These are phyloP conservation scores for Auricularia heimuer DNA, from an alignment of 768 basidiomycete genomes.

Conservation along the genomic window DNA sequence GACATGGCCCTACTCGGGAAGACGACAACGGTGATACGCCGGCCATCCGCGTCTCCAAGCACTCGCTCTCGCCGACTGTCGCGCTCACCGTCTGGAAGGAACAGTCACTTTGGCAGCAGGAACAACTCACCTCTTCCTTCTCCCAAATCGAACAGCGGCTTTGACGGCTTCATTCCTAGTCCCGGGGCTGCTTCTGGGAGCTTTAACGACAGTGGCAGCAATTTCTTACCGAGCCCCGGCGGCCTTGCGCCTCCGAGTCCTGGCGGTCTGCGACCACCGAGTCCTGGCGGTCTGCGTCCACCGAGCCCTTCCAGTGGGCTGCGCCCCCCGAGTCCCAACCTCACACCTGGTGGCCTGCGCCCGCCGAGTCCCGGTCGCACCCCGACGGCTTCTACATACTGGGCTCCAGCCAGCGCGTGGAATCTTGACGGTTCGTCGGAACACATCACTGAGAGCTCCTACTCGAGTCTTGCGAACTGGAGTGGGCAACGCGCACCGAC, in stretches of 20 bases:
- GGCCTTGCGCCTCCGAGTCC: background rate
- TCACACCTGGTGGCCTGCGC: background rate
- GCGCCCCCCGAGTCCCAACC: background rate
- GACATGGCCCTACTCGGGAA: background rate
- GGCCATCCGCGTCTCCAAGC: background rate
- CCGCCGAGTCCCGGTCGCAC: background rate
- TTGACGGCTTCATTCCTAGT: background rate
- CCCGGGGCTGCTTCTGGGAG: background rate
- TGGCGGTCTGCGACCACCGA: background rate
- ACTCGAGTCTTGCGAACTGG: background rate
- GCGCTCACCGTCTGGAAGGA: background rate
- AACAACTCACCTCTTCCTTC: conserved; percentile 1
- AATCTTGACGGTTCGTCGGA: background rate
- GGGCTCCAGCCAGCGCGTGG: background rate
- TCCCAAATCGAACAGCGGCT: background rate
- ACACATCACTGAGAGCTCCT: background rate
- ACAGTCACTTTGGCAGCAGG: background rate
- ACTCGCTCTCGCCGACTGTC: background rate
- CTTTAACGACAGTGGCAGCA: background rate
- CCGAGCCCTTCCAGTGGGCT: background rate
- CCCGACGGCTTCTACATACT: background rate
- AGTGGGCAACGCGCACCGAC: background rate
- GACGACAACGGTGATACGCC: background rate
- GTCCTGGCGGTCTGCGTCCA: background rate
- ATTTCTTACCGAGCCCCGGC: background rate